Percentiles rank a stretch among this genome's conserved stretches.
Evolutionary conservation across 202 grass and related monocot species (phyloP).

Genomic region (Carex sylvatica): DNA sequence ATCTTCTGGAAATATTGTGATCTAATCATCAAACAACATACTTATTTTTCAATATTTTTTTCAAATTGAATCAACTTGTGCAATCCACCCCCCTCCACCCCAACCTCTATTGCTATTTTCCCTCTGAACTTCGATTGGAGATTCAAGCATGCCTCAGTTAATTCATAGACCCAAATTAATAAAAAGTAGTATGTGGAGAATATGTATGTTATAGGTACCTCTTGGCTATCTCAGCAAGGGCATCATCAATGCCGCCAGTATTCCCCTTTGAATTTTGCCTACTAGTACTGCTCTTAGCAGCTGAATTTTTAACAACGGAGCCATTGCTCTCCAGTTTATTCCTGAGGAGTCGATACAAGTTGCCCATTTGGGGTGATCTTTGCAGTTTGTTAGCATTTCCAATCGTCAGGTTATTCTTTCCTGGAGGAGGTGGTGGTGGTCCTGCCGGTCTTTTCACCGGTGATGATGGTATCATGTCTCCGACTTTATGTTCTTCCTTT

Average conservation of each 20-base stretch:
- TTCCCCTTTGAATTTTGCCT: neutral
- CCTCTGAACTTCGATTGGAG: neutral
- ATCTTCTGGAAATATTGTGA: constrained; percentile 6
- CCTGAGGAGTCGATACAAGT: constrained; percentile 12
- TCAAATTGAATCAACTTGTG: neutral
- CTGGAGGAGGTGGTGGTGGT: constrained; percentile 7
- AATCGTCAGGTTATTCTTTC: neutral
- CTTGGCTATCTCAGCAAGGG: neutral
- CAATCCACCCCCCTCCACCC: neutral
- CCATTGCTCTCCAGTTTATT: neutral
- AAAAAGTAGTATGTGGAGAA: neutral
- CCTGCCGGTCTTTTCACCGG: neutral
- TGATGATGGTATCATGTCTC: constrained; percentile 15
- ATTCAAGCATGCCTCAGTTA: neutral
- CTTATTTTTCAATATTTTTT: neutral
- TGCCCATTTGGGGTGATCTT: constrained; percentile 20
- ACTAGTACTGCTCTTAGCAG: neutral
- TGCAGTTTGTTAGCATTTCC: constrained; percentile 16
- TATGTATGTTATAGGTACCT: neutral
- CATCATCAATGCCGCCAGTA: neutral
- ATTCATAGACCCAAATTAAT: neutral
- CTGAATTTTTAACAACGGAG: neutral
- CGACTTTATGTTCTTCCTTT: neutral
- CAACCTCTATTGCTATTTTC: neutral
- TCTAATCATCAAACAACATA: constrained; percentile 2